Conservation (phyloP, 148 eudicot species). For the Chenopodium formosanum region DNA sequence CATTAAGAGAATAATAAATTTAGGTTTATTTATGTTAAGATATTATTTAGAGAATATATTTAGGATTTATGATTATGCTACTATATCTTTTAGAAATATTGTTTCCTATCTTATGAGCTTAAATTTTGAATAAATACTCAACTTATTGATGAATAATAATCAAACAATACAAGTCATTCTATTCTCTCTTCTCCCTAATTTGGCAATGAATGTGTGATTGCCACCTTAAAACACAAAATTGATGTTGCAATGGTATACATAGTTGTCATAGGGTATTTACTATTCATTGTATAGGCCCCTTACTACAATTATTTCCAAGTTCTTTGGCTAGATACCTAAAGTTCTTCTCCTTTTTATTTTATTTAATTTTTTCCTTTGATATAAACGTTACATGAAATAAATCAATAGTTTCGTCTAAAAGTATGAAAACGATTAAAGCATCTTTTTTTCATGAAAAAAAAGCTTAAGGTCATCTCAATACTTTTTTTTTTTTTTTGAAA, state of each 20-base stretch:
- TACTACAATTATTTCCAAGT: not conserved
- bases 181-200: too few relatives aligned
- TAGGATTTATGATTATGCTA: too few relatives aligned
- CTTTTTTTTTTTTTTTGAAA: too few relatives aligned
- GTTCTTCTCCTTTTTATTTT: not conserved
- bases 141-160: too few relatives aligned
- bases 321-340: not conserved
- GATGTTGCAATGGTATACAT: not conserved
- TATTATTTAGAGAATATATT: too few relatives aligned
- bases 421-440: not conserved
- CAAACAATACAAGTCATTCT: too few relatives aligned
- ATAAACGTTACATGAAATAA: not conserved
- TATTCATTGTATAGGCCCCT: not conserved
- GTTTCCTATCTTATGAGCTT: too few relatives aligned
- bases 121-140: too few relatives aligned
- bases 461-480: not conserved
- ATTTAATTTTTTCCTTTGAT: not conserved
- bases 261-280: not conserved
- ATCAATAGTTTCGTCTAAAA: not conserved
- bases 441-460: not conserved
- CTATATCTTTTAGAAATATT: too few relatives aligned
- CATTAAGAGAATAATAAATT: too few relatives aligned
- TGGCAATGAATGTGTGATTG: not conserved
- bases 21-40: too few relatives aligned
- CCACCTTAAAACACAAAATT: not conserved